A percentile compares a stretch with the other conserved stretches of the same genome.
Conservation (phyloP, 805 yeast genomes). For the Sugiyamaella lignohabitans region DNA sequence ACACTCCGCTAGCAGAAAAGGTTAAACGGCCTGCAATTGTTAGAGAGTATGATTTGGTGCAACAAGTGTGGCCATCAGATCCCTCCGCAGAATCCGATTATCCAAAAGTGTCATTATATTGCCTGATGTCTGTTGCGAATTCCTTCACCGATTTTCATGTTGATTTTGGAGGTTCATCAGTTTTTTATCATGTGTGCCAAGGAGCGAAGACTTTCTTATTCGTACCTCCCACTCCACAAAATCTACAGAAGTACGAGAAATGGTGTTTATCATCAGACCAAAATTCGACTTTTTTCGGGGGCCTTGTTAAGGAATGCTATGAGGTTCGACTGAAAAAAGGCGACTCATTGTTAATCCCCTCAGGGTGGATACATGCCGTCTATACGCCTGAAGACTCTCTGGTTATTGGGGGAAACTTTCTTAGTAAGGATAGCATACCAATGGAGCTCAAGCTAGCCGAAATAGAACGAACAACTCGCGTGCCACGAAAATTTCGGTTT, state of each 20-base stretch:
- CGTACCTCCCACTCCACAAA: conserved; percentile 66
- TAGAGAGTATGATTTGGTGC: conserved; percentile 58
- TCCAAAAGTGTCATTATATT: conserved; percentile 54
- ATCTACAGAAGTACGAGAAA: conserved; percentile 52
- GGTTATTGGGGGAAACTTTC: conserved; percentile 82
- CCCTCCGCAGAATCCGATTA: conserved; percentile 12
- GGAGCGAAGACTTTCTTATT: conserved; percentile 72
- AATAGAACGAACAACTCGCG: conserved; percentile 62
- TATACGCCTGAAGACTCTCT: conserved; percentile 74
- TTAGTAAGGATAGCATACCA: conserved; percentile 56
- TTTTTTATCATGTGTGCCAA: conserved; percentile 73
- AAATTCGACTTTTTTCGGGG: conserved; percentile 58
- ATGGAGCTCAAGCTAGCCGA: conserved; percentile 57
- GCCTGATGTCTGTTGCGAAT: conserved; percentile 75
- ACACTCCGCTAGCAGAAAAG: conserved; percentile 42
- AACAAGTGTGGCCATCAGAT: conserved; percentile 50
- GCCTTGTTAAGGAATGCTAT: conserved; percentile 44
- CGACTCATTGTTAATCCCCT: conserved; percentile 75
- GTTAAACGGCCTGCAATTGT: conserved; percentile 66
- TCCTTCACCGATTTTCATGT: conserved; percentile 87
- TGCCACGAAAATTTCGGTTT: conserved; percentile 68
- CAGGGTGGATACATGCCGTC: conserved; percentile 92
- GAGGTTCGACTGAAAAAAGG: conserved; percentile 52
- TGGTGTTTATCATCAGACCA: conserved; percentile 73
- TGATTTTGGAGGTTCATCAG: conserved; percentile 91